A percentile compares a stretch with the other conserved stretches of the same genome.
phyloP scores from a whole-genome alignment of 2,329 filamentous ascomycete species.

The Ramularia collo-cygni region DNA sequence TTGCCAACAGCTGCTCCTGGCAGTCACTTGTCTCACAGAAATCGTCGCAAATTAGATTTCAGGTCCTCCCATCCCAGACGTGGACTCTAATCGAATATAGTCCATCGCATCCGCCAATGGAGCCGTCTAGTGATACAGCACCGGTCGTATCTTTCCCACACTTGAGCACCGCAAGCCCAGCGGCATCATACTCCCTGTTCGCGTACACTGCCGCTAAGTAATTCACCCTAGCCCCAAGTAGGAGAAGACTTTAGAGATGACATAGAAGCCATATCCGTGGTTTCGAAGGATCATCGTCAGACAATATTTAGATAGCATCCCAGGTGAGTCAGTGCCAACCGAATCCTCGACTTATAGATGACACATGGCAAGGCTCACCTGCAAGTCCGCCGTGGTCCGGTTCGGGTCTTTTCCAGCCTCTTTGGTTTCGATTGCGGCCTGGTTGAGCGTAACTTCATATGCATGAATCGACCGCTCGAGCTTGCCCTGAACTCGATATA shows the following conservation, averaged over 20 bases:
- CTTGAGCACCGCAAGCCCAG: background rate
- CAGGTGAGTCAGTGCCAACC: no score
- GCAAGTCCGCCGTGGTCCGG: background rate
- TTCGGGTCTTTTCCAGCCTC: background rate
- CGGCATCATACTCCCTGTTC: background rate
- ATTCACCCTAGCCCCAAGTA: background rate
- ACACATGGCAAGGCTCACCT: no score
- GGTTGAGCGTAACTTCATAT: background rate
- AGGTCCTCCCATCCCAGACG: background rate
- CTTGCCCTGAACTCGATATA: constrained; percentile 1
- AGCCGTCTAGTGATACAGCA: background rate
- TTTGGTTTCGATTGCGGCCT: background rate
- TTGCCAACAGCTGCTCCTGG: background rate
- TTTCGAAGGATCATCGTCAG: background rate
- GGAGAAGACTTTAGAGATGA: background rate
- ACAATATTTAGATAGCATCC: background rate
- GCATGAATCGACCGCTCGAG: background rate
- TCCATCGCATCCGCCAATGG: constrained; percentile 1
- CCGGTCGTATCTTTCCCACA: background rate
- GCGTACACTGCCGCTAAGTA: background rate
- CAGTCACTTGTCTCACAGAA: background rate
- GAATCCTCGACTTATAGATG: no score
- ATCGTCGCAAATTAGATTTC: background rate
- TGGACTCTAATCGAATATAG: background rate
- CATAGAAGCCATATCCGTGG: background rate